Evolutionary conservation across 2,329 filamentous ascomycete species (phyloP), one percentile per base, ranked within the genome.

Genomic region (Sporothrix sp.): DNA sequence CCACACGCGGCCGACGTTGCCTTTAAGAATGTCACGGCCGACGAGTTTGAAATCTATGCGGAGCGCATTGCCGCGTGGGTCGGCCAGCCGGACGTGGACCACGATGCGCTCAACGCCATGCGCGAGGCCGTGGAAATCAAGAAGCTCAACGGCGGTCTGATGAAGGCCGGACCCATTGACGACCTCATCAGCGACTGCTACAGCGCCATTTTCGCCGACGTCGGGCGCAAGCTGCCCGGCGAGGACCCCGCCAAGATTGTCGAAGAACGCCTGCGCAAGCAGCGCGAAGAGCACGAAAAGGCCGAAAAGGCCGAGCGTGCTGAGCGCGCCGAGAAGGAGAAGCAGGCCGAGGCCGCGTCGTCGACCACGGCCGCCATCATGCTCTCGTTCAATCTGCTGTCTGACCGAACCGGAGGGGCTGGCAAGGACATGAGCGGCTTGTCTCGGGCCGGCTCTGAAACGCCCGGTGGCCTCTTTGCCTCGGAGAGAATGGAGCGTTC

Each of bases 181-280:
- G 93, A 98, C 61, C 75, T 97, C n/a, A 85, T 96, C 57, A 85
- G 84, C 20, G 93, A 98, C 66, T 82, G 86, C 44, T 98, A 95
- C 65, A 85, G 87, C 1, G 75, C 81, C 44, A 71, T 95, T 14
- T 93, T 87, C 62, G 73, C 76, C 16, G 78, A 83, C 27, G 69
- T 89, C 44, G 80, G 80, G 2, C 76, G 76, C 37, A 72, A 71
- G 3, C 67, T 88, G 2, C 75, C 77, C 0, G 71, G 71, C 25
- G 63, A 66, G n/a, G 67, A 74, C 40, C 68, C 75, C 20, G 66
- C 71, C 53, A 63, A 66, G 52, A 65, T 71, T 50, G 71, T 70
- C 57, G 75, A 66, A 58, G 76, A 68, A 55, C 67, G 68, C 44
- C 52, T 35, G 38, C 60, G 61, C 53, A 59, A 48, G 46, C 66